Conservation (phyloP, 306 rosid genomes). For the Lathyrus aphaca region DNA sequence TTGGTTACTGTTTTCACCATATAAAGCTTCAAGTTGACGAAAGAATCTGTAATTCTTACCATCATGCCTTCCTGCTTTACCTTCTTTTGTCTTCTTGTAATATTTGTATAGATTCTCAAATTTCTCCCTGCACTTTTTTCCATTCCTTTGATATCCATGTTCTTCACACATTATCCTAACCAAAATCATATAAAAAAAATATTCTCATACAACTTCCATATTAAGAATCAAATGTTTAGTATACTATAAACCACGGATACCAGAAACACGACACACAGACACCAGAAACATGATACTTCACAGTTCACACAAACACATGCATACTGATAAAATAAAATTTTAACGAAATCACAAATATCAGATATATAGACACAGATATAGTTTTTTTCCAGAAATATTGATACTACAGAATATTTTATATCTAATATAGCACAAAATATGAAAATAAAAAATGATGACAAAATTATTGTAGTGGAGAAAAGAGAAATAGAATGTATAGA, state of each 20-base stretch:
- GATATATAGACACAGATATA: too few relatives aligned
- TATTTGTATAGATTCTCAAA: conserved; percentile 93
- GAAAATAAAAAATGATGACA: background rate
- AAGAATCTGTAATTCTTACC: conserved; percentile 97
- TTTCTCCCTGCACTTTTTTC: conserved; percentile 96
- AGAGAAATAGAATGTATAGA: conserved; percentile 11
- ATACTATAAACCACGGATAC: too few relatives aligned
- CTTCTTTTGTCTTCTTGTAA: conserved; percentile 97
- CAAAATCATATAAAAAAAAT: background rate
- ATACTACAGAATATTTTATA: too few relatives aligned
- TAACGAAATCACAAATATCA: too few relatives aligned
- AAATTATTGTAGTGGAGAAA: background rate
- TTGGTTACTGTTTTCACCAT: conserved; percentile 69
- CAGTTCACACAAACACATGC: too few relatives aligned
- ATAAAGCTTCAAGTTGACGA: conserved; percentile 97
- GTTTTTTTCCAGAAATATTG: too few relatives aligned
- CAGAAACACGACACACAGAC: too few relatives aligned
- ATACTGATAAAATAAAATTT: too few relatives aligned
- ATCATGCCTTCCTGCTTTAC: conserved; percentile 94
- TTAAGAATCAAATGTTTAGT: too few relatives aligned
- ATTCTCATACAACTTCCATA: background rate
- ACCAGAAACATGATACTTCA: too few relatives aligned
- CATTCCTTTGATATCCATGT: conserved; percentile 95
- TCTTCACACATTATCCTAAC: conserved; percentile 85
- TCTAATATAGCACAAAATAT: too few relatives aligned